phyloP scores from a whole-genome alignment of 345 rosid genomes.

The Camelina sativa region DNA sequence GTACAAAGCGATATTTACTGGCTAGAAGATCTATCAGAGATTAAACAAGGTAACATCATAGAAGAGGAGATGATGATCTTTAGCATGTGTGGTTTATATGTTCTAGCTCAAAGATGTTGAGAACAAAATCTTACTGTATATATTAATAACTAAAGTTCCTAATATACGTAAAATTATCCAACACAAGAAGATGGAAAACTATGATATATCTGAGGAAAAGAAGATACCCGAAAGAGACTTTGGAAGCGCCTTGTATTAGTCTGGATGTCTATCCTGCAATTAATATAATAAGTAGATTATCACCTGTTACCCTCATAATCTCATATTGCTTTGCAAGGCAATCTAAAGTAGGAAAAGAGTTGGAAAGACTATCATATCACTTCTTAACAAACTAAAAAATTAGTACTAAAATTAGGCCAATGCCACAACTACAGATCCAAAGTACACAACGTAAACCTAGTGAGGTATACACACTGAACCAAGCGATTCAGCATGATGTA shows the following conservation, averaged over 20 bases:
- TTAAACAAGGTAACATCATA: background rate
- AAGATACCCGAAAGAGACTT: slow-evolving; percentile 70
- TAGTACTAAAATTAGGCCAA: background rate
- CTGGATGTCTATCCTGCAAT: slow-evolving; percentile 93
- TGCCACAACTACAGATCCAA: slow-evolving; percentile 10
- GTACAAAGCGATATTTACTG: background rate
- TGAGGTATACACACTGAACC: slow-evolving; percentile 14
- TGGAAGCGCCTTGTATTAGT: slow-evolving; percentile 83
- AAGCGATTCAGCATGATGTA: background rate
- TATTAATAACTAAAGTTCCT: background rate
- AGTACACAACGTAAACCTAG: slow-evolving; percentile 2
- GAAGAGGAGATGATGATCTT: slow-evolving; percentile 7
- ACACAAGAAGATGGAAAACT: background rate
- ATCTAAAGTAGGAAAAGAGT: slow-evolving; percentile 4
- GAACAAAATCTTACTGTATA: background rate
- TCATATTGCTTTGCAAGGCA: slow-evolving; percentile 10
- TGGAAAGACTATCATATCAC: slow-evolving; percentile 1
- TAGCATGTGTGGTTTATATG: slow-evolving; percentile 2
- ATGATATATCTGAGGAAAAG: slow-evolving; percentile 19
- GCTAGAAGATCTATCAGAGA: slow-evolving; percentile 26
- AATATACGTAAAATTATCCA: slow-evolving; percentile 11
- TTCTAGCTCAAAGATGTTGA: slow-evolving; percentile 9
- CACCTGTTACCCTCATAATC: slow-evolving; percentile 5
- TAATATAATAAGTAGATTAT: background rate
- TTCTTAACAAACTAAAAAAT: background rate